Evolutionary conservation across 768 basidiomycete species (phyloP), one percentile per base, ranked within the genome.

Genomic region (Rhodotorula diobovata): DNA sequence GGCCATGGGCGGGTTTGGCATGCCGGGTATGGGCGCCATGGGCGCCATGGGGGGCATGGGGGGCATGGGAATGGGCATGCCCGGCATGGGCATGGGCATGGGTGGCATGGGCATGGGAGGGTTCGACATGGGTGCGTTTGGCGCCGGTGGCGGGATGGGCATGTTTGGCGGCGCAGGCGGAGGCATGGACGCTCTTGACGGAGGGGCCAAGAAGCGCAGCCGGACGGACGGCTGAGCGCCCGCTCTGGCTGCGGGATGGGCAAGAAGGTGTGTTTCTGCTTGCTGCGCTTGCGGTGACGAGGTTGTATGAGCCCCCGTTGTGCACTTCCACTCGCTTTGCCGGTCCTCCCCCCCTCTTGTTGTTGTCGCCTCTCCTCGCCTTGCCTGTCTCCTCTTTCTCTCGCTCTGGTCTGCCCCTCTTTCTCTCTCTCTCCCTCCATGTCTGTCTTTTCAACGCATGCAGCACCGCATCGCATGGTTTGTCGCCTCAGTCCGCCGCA

Each of bases 11-110:
- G 57, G 30, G 53, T 54, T 54, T 30, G 58, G 48, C 30, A 72
- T 77, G 67, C 67, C 68, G 68, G 56, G 39, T 15, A 53, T 56
- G 16, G 50, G 50, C 48, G 72, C 54, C 21, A 50, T 62, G 59
- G 56, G 61, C 60, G 64, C 48, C n/a, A 66, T 85, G 79, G 80
- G 77, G 23, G 70, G 63, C 30, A 48, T 43, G 28, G 68, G 66
- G 68, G 66, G 62, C 43, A 41, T 2, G 55, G 41, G 41, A 12
- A 43, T 43, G 41, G 41, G 41, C 41, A 43, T 43, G 41, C n/a
- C n/a, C 28, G 70, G 63, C 30, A 48, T 43, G 28, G 68, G 66
- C 16, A 70, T 73, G 68, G 66, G 62, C 43, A 41, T 2, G 55
- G 41, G 41, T 18, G 41, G 41, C 41, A 43, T 43, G 41, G 41